Evolutionary conservation across 805 yeast species (phyloP), one percentile per base, ranked within the genome.

Genomic region (Sugiyamaella mastotermitis): DNA sequence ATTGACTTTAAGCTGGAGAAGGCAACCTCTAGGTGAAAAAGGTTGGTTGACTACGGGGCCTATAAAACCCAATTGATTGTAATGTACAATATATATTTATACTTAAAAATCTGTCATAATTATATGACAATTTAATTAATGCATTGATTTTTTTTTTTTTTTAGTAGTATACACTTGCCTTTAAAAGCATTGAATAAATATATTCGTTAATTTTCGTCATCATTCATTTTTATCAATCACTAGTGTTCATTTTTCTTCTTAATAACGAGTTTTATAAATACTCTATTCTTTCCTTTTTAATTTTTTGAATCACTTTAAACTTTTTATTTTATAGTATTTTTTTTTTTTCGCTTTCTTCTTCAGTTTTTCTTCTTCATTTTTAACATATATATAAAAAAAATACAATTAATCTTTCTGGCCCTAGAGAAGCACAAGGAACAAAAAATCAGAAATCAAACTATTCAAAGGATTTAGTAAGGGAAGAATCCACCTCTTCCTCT

Each of bases 401-500:
- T n/a, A n/a, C n/a, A n/a, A n/a, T n/a, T n/a, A n/a, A n/a, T n/a
- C n/a, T n/a, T n/a, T n/a, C n/a, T n/a, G n/a, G n/a, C n/a, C n/a
- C n/a, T n/a, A n/a, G n/a, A n/a, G n/a, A n/a, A n/a, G n/a, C n/a
- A n/a, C n/a, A n/a, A n/a, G n/a, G n/a, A n/a, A 10, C 5, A 13
- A 29, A 31, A 33, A 33, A 26, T 9, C 13, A 16, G 26, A 9
- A 22, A 10, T 11, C n/a, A 15, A 8, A 11, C n/a, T 16, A 9
- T 11, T 18, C 10, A 11, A 16, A 31, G 26, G 37, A 11, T 11
- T 31, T 22, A 30, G 48, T 71, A 71, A 11, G 76, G 76, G 14
- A 52, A 45, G 43, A 52, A 69, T 25, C 75, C 66, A 8, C 72
- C 71, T 41, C 75, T 58, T 18, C 64, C 65, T 33, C 69, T 55